phyloP scores from a whole-genome alignment of 2,329 filamentous ascomycete species.

The Lachnellula arida region DNA sequence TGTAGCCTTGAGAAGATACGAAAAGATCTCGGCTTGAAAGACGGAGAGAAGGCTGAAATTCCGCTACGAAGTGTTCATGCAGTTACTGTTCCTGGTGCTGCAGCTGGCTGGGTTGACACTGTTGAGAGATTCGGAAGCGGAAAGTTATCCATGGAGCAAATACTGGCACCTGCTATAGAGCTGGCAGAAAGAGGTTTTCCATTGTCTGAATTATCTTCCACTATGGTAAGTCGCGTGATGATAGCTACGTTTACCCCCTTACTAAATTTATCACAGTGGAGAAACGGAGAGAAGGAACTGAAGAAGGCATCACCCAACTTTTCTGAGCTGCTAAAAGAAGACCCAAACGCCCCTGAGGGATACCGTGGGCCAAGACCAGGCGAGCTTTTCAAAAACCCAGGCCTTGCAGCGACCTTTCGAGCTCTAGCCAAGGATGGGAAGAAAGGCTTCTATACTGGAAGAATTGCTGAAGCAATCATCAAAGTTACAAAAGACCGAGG shows the following conservation, averaged over 20 bases:
- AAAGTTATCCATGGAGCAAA: slow-evolving; percentile 69
- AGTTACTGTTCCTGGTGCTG: slow-evolving; percentile 83
- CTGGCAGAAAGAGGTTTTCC: slow-evolving; percentile 87
- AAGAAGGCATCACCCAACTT: slow-evolving; percentile 77
- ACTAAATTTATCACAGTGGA: slow-evolving; percentile 57
- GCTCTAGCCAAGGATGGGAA: slow-evolving; percentile 76
- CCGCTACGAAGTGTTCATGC: slow-evolving; percentile 73
- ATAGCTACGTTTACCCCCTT: not conserved
- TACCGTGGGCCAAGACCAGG: slow-evolving; percentile 71
- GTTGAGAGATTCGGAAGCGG: slow-evolving; percentile 87
- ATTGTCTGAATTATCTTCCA: slow-evolving; percentile 64
- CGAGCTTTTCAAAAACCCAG: slow-evolving; percentile 84
- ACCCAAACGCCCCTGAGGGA: slow-evolving; percentile 62
- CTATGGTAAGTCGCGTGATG: slow-evolving; percentile 20
- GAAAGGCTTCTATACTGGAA: slow-evolving; percentile 83
- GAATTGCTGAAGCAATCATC: slow-evolving; percentile 75
- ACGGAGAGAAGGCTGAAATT: slow-evolving; percentile 54
- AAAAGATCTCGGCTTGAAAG: slow-evolving; percentile 60
- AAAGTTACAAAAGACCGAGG: slow-evolving; percentile 72
- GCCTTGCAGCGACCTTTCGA: slow-evolving; percentile 75
- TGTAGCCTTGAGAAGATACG: slow-evolving; percentile 67
- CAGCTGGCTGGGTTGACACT: slow-evolving; percentile 90
- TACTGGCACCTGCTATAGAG: slow-evolving; percentile 77
- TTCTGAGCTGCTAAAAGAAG: slow-evolving; percentile 79
- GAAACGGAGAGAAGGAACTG: slow-evolving; percentile 56